Conservation (phyloP, 2,329 filamentous ascomycete species). For the Cladophialophora chaetospira region DNA sequence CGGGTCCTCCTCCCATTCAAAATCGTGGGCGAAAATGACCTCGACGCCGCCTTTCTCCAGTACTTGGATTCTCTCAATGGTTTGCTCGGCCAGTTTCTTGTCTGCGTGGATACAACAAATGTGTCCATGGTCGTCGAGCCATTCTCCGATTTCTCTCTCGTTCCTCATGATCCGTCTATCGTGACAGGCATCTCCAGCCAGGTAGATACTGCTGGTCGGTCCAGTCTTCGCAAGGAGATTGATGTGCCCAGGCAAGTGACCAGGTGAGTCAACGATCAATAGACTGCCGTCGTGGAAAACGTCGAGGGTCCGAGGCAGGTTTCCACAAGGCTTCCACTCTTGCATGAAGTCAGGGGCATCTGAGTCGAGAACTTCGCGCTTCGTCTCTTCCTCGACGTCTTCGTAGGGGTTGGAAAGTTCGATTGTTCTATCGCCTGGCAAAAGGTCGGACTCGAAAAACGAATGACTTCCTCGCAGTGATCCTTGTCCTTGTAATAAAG, state of each 20-base stretch:
- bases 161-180: conserved; percentile 36
- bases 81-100: conserved; percentile 32
- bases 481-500: conserved; percentile 21
- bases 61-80: conserved; percentile 31
- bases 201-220: conserved; percentile 31
- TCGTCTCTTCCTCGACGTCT: conserved; percentile 14
- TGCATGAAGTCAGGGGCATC: conserved; percentile 25
- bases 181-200: conserved; percentile 41
- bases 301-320: conserved; percentile 33
- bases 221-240: conserved; percentile 35
- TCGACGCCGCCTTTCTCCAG: conserved; percentile 33
- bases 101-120: conserved; percentile 39
- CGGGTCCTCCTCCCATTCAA: conserved; percentile 34
- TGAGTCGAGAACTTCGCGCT: neutral
- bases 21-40: conserved; percentile 38
- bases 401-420: conserved; percentile 30
- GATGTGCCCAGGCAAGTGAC: conserved; percentile 39
- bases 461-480: conserved; percentile 31
- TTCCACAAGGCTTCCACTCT: conserved; percentile 29
- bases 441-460: conserved; percentile 34
- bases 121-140: conserved; percentile 33
- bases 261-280: conserved; percentile 37
- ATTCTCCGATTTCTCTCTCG: conserved; percentile 36
- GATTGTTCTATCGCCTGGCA: conserved; percentile 30
- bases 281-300: conserved; percentile 37